Base-by-base conservation (phyloP, 2,329 filamentous ascomycete genomes). In the Ascocoryne sarcoides region DNA sequence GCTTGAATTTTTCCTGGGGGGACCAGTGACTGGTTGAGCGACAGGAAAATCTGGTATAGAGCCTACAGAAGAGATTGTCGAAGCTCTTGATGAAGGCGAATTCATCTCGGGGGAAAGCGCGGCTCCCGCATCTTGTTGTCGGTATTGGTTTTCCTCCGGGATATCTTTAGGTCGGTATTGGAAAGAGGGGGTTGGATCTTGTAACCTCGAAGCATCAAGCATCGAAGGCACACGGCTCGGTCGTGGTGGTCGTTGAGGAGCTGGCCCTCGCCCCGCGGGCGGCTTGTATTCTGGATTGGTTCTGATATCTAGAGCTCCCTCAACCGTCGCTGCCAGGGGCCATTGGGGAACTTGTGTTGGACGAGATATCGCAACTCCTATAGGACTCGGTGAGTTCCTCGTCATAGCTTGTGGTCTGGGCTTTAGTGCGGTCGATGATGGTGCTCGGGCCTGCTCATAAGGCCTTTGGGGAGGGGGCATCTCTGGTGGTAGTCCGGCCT, bases 221-320 rank as follows among this genome's bases (percentile, higher is more conserved):
- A 78, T 70, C 1, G 75, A 78, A 8, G 75, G 74, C 2, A 79
- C 73, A 45, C 66, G 60, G 49, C 75, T 79, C 5, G 76, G 76
- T 28, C 77, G 68, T 9, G 73, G 73, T 8, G 76, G 77, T 47
- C 76, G 66, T 53, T 70, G 72, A 15, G 76, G 76, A 17, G 73
- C 67, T 29, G 67, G 62, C 26, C 68, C 67, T 45, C 65, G 64
- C 33, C 68, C 68, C n/a, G 67, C 61, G 12, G 71, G 69, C 39
- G 72, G 68, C 51, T 66, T 65, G 47, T 75, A 76, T 15, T 66
- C 62, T 38, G 66, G 43, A 40, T 42, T 31, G 21, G 34, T 42
- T 36, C 14, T 21, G 14, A 30, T 19, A 33, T 48, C 46, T 35
- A 43, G 41, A 32, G 39, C 34, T 32, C 41, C 45, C 34, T 51